These are phyloP conservation scores for Daucus carota DNA, from an alignment of 129 eudicot genomes.

Conservation along the genomic window DH1_v3.0 NC_030383.2:40082001-40082500, in stretches of 20 bases:
- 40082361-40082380: background rate
- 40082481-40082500: slow-evolving; percentile 35
- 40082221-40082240: slow-evolving; percentile 82
- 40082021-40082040: background rate
- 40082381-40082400: slow-evolving; percentile 56
- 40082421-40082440: slow-evolving; percentile 17
- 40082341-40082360: background rate
- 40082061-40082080: background rate
- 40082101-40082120: slow-evolving; percentile 39
- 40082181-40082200: slow-evolving; percentile 95
- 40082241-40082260: slow-evolving; percentile 1
- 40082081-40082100: background rate
- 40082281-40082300: background rate
- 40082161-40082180: slow-evolving; percentile 39
- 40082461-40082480: slow-evolving; percentile 70
- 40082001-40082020: background rate
- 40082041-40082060: background rate
- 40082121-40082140: slow-evolving; percentile 71
- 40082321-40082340: background rate
- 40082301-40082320: background rate
- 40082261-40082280: background rate
- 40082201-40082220: slow-evolving; percentile 96
- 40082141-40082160: slow-evolving; percentile 51
- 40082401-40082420: slow-evolving; percentile 41
- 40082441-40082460: slow-evolving; percentile 73